Conservation (phyloP, 2,329 filamentous ascomycete species). For the Fusarium annulatum region DNA sequence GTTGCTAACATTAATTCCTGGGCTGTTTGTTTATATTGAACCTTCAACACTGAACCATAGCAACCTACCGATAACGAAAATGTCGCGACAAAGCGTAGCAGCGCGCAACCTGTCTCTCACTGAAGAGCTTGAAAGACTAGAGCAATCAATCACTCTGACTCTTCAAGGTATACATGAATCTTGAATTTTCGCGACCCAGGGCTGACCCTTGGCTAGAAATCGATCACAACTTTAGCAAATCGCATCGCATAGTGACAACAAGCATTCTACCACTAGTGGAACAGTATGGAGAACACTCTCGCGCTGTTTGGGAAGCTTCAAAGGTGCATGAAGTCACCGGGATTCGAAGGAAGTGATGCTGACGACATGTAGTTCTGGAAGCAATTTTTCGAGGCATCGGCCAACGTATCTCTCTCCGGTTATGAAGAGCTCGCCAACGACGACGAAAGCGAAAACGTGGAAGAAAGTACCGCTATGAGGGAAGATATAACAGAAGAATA, state of each 20-base stretch:
- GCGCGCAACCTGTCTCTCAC: slow-evolving; percentile 78
- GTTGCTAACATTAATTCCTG: not conserved
- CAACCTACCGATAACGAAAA: slow-evolving; percentile 40
- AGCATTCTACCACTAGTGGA: slow-evolving; percentile 94
- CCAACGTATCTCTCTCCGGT: slow-evolving; percentile 94
- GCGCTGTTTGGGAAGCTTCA: slow-evolving; percentile 94
- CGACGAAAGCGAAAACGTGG: slow-evolving; percentile 65
- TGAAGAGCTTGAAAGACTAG: slow-evolving; percentile 93
- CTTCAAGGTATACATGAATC: slow-evolving; percentile 75
- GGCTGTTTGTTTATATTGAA: slow-evolving; percentile 7
- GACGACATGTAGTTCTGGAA: slow-evolving; percentile 85
- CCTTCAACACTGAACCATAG: slow-evolving; percentile 10
- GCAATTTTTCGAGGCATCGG: slow-evolving; percentile 98
- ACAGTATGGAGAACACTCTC: slow-evolving; percentile 93
- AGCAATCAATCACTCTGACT: slow-evolving; percentile 96
- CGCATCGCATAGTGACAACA: slow-evolving; percentile 93
- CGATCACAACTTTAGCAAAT: slow-evolving; percentile 97
- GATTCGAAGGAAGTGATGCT: not conserved
- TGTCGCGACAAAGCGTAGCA: slow-evolving; percentile 62
- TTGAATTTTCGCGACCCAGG: not conserved
- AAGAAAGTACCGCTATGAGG: slow-evolving; percentile 66
- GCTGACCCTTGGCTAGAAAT: slow-evolving; percentile 74
- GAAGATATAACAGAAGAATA: slow-evolving; percentile 66
- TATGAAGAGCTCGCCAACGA: slow-evolving; percentile 86
- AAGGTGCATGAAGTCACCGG: slow-evolving; percentile 67